Evolutionary conservation across 495 filamentous ascomycete species (phyloP).

Genomic region (Tirmania nivea): DNA sequence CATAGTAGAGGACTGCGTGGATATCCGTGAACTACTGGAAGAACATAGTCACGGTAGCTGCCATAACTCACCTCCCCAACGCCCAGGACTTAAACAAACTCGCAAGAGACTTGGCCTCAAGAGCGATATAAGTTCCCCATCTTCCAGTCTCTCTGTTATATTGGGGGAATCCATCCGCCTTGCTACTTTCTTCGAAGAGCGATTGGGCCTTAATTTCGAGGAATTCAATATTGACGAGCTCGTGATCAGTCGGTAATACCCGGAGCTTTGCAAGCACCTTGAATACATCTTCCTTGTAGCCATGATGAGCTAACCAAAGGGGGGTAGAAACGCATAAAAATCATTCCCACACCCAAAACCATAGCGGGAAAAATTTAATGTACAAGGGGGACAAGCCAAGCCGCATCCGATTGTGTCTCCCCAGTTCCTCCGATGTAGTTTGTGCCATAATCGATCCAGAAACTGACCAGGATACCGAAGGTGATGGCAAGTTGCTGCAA

Average conservation of each 20-base stretch:
- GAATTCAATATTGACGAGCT: conserved; percentile 52
- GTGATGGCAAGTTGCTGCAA: conserved; percentile 65
- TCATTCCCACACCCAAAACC: conserved; percentile 43
- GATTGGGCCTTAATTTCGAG: conserved; percentile 65
- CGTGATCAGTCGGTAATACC: conserved; percentile 33
- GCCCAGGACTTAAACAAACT: conserved; percentile 44
- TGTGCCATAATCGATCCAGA: conserved; percentile 49
- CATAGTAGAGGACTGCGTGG: conserved; percentile 51
- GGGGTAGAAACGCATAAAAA: conserved; percentile 69
- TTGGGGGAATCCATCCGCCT: conserved; percentile 44
- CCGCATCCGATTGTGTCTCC: conserved; percentile 37
- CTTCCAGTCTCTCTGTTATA: conserved; percentile 1
- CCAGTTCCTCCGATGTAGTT: conserved; percentile 59
- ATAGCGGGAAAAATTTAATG: conserved; percentile 39
- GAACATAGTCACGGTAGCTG: conserved; percentile 47
- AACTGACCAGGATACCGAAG: conserved; percentile 62
- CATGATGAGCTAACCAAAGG: conserved; percentile 54
- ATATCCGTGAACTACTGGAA: conserved; percentile 62
- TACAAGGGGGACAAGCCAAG: conserved; percentile 47
- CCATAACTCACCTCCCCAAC: conserved; percentile 54
- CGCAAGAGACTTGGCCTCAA: conserved; percentile 11
- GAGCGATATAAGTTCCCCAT: conserved; percentile 9
- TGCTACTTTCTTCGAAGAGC: conserved; percentile 55
- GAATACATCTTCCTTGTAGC: conserved; percentile 48
- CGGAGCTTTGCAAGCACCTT: conserved; percentile 46